These are phyloP conservation scores for Solanum etuberosum DNA, from an alignment of 257 asterid genomes.

Conservation along the genomic window DNA sequence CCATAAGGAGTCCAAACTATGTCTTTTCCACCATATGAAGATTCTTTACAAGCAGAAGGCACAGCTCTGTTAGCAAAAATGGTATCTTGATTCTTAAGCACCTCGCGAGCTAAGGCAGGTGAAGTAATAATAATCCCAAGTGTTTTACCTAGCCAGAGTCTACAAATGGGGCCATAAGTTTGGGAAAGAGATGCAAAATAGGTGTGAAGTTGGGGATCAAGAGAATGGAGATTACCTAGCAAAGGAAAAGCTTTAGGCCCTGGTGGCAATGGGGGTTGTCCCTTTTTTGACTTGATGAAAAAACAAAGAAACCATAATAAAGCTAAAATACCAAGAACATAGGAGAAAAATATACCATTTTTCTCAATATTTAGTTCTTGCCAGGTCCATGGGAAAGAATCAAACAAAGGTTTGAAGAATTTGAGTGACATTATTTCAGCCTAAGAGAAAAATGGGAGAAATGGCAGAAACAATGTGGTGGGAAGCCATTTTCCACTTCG, in stretches of 20 bases:
- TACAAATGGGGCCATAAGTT: constrained; percentile 47
- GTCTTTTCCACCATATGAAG: constrained; percentile 53
- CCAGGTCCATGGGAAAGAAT: no score
- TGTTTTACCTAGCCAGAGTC: constrained; percentile 41
- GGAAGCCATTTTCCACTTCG: no score
- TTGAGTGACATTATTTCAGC: no score
- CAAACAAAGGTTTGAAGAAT: no score
- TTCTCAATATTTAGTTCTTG: no score
- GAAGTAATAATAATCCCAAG: neutral
- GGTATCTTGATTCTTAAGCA: constrained; percentile 53
- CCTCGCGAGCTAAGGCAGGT: constrained; percentile 23
- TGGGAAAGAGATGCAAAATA: constrained; percentile 16
- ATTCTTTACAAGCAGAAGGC: constrained; percentile 49
- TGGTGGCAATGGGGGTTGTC: constrained; percentile 17
- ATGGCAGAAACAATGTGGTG: no score
- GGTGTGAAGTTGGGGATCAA: neutral
- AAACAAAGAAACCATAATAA: constrained; percentile 1
- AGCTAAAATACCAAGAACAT: no score
- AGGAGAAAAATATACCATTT: no score
- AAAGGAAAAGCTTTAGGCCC: constrained; percentile 58
- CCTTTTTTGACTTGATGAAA: neutral
- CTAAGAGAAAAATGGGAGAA: no score
- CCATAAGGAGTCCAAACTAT: constrained; percentile 68
- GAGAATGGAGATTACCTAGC: constrained; percentile 26
- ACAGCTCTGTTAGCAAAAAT: constrained; percentile 65